These are phyloP conservation scores for Neurospora cerealis DNA, from an alignment of 495 filamentous ascomycete species.

Conservation along the genomic window DNA sequence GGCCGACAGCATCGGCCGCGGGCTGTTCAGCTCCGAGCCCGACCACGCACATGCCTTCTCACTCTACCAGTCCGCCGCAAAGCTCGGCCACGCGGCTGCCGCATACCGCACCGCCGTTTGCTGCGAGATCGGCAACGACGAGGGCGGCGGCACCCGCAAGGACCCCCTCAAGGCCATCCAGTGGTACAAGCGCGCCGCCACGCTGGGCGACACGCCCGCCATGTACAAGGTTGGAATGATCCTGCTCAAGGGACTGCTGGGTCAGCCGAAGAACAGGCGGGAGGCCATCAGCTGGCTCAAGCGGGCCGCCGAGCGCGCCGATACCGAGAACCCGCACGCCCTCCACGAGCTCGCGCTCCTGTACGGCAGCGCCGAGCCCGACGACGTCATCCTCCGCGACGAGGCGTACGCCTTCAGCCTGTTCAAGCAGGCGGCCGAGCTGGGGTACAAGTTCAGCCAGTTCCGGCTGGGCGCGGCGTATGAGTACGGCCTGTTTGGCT, in stretches of 20 bases:
- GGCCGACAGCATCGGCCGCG: constrained; percentile 80
- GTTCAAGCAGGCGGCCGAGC: constrained; percentile 77
- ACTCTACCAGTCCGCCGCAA: constrained; percentile 89
- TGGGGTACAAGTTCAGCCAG: constrained; percentile 93
- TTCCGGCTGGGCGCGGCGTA: constrained; percentile 79
- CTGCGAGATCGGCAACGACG: constrained; percentile 92
- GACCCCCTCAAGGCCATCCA: constrained; percentile 91
- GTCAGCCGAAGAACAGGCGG: constrained; percentile 70
- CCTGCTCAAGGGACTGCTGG: constrained; percentile 83
- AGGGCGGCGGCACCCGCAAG: constrained; percentile 81
- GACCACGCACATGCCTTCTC: constrained; percentile 87
- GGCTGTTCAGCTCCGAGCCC: constrained; percentile 40
- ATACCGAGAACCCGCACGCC: constrained; percentile 86
- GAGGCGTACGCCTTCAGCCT: constrained; percentile 66
- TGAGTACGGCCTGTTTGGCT: constrained; percentile 81
- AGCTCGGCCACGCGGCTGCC: constrained; percentile 70
- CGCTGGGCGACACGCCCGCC: constrained; percentile 79
- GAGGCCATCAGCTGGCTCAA: constrained; percentile 90
- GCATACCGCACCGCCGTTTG: constrained; percentile 95
- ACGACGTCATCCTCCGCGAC: constrained; percentile 67
- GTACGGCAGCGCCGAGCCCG: constrained; percentile 60
- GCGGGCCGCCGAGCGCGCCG: constrained; percentile 80
- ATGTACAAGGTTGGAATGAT: constrained; percentile 99
- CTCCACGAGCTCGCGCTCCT: constrained; percentile 84
- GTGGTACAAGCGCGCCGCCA: constrained; percentile 92